Base-by-base conservation (phyloP, 2,329 filamentous ascomycete species). In the Xylaria sp. region DNA sequence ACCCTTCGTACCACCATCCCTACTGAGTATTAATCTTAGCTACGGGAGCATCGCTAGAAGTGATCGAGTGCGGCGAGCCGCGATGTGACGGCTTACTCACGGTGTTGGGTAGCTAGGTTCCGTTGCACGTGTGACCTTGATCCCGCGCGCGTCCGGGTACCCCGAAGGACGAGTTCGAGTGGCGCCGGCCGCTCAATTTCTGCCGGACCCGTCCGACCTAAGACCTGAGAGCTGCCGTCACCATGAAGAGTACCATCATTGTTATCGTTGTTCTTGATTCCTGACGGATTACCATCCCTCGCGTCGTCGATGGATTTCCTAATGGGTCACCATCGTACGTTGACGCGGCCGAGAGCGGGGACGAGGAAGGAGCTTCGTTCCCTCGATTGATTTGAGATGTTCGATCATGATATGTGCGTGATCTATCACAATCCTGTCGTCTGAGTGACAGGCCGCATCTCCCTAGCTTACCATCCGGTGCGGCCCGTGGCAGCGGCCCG, bases 401-500 rank as follows among this genome's bases (percentile, higher is more conserved):
- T 21, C 9, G 54, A 66, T 63, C 60, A 67, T 66, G 64, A 68
- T 59, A 27, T 55, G 21, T 69, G 47, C 27, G 47, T 65, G 61
- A 62, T 62, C 57, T 61, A 68, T 65, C 65, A 63, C 62, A 68
- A 64, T 64, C 62, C 35, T 21, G 40, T 21, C 57, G 12, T 47
- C 44, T 9, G 48, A 47, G 40, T 50, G 40, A 51, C 61, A 64
- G 42, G 10, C 32, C 32, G 32, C 37, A 16, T 51, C 25, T 13
- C 32, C 55, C 44, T 51, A 35, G 25, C 58, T 62, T 60, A 32
- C 25, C 21, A 21, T 23, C 53, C 53, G 37, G 62, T 37, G 66
- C 65, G 68, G 70, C 50, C 68, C 48, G 55, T 65, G 29, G 72
- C 68, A 71, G 60, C 66, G 50, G 57, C 50, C 59, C 64, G 62